Conservation (phyloP, 2,329 filamentous ascomycete species). For the Talaromyces sp. region DNA sequence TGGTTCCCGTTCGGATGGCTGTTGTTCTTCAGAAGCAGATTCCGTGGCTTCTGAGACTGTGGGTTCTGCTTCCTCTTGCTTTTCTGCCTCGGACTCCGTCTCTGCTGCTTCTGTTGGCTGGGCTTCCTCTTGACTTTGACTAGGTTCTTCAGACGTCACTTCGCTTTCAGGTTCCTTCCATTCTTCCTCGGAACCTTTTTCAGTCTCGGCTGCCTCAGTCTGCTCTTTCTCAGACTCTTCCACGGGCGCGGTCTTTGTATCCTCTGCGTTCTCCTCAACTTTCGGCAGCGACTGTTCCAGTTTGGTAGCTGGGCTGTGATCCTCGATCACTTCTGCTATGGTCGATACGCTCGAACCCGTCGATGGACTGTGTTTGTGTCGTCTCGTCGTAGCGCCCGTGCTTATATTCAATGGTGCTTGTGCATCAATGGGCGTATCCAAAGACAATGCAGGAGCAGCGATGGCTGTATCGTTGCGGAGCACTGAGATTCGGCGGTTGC, state of each 20-base stretch:
- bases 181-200: neutral
- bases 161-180: neutral
- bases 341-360: constrained; percentile 75
- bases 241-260: neutral
- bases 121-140: neutral
- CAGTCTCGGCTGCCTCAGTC: neutral
- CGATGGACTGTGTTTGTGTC: constrained; percentile 78
- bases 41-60: neutral
- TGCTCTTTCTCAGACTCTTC: neutral
- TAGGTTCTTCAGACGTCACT: neutral
- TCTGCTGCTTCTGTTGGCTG: neutral
- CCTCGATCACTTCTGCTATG: constrained; percentile 78
- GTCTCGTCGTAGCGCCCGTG: constrained; percentile 68
- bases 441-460: constrained; percentile 20
- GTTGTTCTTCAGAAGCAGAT: neutral
- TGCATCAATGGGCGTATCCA: constrained; percentile 22
- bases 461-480: constrained; percentile 33
- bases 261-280: constrained; percentile 15
- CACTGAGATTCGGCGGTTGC: constrained; percentile 36
- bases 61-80: neutral
- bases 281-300: constrained; percentile 7
- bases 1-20: neutral
- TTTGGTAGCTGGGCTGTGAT: constrained; percentile 45
- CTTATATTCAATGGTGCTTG: constrained; percentile 48
- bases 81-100: neutral